A percentile compares a stretch with the other conserved stretches of the same genome.
Conservation (phyloP, 2,329 filamentous ascomycete species). For the Canariomyces notabilis region DNA sequence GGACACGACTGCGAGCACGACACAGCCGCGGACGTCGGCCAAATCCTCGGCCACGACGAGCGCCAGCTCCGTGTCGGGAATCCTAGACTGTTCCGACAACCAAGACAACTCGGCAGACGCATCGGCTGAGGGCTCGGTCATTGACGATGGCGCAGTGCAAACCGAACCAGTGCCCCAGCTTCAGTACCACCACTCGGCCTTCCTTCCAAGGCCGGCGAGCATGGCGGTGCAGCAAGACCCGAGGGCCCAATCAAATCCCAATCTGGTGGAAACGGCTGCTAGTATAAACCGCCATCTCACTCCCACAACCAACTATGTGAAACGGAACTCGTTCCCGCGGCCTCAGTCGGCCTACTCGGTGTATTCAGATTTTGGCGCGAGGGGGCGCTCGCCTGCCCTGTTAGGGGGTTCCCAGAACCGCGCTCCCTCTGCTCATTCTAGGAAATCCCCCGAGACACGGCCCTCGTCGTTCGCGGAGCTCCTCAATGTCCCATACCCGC, state of each 20-base stretch:
- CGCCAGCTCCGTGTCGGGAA: constrained; percentile 50
- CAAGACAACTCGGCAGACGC: constrained; percentile 36
- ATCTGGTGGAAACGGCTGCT: constrained; percentile 45
- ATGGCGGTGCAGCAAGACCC: constrained; percentile 35
- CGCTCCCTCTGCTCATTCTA: constrained; percentile 45
- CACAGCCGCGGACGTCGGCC: constrained; percentile 44
- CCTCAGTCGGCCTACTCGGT: constrained; percentile 74
- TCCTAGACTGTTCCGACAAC: constrained; percentile 44
- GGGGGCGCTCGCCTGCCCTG: constrained; percentile 56
- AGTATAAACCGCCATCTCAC: constrained; percentile 59
- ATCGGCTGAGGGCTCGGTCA: constrained; percentile 48
- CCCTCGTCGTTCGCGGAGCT: constrained; percentile 54
- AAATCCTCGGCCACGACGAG: constrained; percentile 53
- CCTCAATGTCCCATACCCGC: constrained; percentile 69
- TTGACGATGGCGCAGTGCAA: constrained; percentile 40
- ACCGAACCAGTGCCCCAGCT: constrained; percentile 47
- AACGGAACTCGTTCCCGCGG: constrained; percentile 57
- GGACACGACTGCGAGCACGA: constrained; percentile 45
- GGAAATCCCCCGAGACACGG: constrained; percentile 52
- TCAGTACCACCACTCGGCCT: constrained; percentile 56
- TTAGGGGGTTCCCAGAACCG: constrained; percentile 40
- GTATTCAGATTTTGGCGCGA: constrained; percentile 61
- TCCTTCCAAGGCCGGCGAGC: constrained; percentile 39
- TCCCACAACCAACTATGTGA: constrained; percentile 49
- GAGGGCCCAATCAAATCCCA: constrained; percentile 46